Base-by-base conservation (phyloP, 2,329 filamentous ascomycete species). In the Neospermospora avenae region DNA sequence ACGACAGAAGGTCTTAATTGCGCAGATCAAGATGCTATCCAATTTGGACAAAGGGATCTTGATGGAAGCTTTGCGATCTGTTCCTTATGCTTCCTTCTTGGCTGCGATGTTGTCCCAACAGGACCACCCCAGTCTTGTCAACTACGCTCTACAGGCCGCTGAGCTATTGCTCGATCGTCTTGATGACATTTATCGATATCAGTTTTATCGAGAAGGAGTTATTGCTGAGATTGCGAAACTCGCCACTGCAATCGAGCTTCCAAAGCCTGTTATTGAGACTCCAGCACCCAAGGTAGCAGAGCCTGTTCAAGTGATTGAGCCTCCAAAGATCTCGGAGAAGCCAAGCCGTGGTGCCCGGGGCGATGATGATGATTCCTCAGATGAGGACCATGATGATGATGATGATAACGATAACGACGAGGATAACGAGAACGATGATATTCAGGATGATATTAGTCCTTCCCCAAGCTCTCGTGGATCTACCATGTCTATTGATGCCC, bases 1-100 rank as follows among this genome's bases (percentile, higher is more conserved):
- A 42, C 89, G 96, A 22, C 91, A 98, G 72, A 97, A 96, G 76
- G 95, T 99, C 2, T 81, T 99, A 35, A 91, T 86, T 20, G 95
- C 93, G n/a, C 95, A 99, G 71, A 78, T 98, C 46, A 98, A 98
- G 77, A 98, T 99, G 91, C 82, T 99, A 10, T 96, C 92, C 13
- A 96, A 97, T 66, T 77, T 99, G n/a, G 91, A 97, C 68, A 86
- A 85, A 45, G 81, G 83, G 39, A 91, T 99, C 54, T 82, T 99
- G 3, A 83, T 91, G 63, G 93, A 97, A 68, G 89, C 93, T 8
- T 77, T 99, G 31, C 88, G 88, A 25, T 84, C 90, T 16, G 93
- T 99, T 1, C 91, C 95, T 0, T 99, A 98, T 74, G 92, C 95
- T 2, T 99, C 96, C 0, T 97, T 96, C 73, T 77, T 99, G 31